Evolutionary conservation across 1,139 yeast species (phyloP), one percentile per base, ranked within the genome.

Genomic region (Pichia cactophila): DNA sequence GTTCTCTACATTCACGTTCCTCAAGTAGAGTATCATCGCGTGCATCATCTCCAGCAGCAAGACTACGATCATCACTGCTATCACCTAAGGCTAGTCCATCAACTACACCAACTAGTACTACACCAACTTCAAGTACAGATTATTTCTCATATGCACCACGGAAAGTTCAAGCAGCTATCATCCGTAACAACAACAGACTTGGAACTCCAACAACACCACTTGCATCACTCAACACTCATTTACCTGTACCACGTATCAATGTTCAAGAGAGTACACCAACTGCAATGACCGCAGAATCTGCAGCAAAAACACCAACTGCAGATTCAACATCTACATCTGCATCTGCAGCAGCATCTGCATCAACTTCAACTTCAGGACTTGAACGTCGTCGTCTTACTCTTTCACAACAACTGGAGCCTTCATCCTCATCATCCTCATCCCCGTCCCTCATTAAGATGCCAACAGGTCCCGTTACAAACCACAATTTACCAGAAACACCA

Each of bases 111-210:
- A n/a, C 42, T n/a, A 26, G 38, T 17, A 23, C 29, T 37, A 16
- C 39, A 7, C 29, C 26, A 10, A 36, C 31, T 12, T 11, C 31
- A 26, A 12, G 31, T 11, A 50, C 50, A 9, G 57, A 54, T 46
- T 54, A 54, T 43, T 54, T 54, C 31, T 51, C 55, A 5, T 53
- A 51, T 45, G 53, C 54, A 1, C 54, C 54, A 29, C 37, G 54
- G 2, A 51, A 51, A 45, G 54, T 50, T 16, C 54, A 51, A 44
- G 54, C 54, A 23, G 49, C 54, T 26, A 51, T 51, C 33, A 51
- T 53, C 31, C 50, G 57, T 36, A 48, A 49, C 43, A 51, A 50
- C 10, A 54, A 48, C 16, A 47, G 56, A 41, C 40, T 54, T 17
- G 52, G 26, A 37, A 17, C 26, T 16, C 17, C 40, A 37, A 37